Percentiles rank a stretch among this genome's conserved stretches.
These are phyloP conservation scores for Raphidocelis subcapitata DNA, from an alignment of 139 green algal genomes.

Conservation along the genomic window DNA sequence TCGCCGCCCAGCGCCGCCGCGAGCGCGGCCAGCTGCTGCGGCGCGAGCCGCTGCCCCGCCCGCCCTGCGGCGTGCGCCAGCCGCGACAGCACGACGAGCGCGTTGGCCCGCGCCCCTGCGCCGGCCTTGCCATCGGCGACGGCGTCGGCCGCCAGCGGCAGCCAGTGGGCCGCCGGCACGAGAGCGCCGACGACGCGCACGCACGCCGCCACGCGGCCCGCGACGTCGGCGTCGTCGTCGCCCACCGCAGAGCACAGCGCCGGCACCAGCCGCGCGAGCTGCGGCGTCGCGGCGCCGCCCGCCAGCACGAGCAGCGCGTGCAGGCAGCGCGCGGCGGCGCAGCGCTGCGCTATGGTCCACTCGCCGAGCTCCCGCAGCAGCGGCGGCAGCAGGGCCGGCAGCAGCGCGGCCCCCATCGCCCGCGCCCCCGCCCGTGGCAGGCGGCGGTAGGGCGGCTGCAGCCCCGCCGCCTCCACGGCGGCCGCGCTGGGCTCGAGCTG, in stretches of 20 bases:
- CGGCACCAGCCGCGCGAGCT: constrained; percentile 49
- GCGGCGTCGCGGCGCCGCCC: constrained; percentile 28
- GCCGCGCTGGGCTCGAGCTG: background rate
- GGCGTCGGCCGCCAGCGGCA: constrained; percentile 58
- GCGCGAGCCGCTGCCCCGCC: constrained; percentile 13
- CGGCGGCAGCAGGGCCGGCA: constrained; percentile 57
- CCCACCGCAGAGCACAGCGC: constrained; percentile 44
- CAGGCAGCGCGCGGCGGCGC: constrained; percentile 45
- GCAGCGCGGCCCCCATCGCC: constrained; percentile 35
- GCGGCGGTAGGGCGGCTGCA: constrained; percentile 31
- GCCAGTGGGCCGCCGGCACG: constrained; percentile 43
- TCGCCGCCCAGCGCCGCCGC: constrained; percentile 25
- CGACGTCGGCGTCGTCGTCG: constrained; percentile 61
- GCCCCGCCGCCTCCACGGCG: constrained; percentile 24
- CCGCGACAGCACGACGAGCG: constrained; percentile 65
- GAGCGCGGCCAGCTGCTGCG: constrained; percentile 29
- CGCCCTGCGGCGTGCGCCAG: constrained; percentile 52
- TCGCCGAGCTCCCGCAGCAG: constrained; percentile 42
- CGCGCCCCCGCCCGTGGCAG: constrained; percentile 30
- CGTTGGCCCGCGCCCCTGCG: constrained; percentile 44
- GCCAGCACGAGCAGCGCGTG: constrained; percentile 51
- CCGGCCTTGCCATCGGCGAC: constrained; percentile 18
- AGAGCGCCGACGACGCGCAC: constrained; percentile 56
- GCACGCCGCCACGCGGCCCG: constrained; percentile 27
- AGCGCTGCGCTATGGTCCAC: constrained; percentile 52